Evolutionary conservation across 768 basidiomycete species (phyloP).

Genomic region (Vararia minispora): DNA sequence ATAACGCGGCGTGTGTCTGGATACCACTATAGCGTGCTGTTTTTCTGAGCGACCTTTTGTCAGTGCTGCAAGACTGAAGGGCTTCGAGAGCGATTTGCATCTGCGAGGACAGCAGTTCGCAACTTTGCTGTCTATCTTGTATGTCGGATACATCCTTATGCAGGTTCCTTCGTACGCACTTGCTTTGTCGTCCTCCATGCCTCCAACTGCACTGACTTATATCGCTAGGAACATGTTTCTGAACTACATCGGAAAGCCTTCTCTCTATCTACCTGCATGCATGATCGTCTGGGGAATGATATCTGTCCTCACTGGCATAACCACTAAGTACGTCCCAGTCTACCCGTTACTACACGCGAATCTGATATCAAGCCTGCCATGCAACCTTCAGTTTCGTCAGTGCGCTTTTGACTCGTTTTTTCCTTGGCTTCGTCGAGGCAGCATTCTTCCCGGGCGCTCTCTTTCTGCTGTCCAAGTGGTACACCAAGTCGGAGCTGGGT

Average conservation of each 20-base stretch:
- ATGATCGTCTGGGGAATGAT: conserved; percentile 63
- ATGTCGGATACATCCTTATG: conserved; percentile 66
- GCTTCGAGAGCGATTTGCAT: conserved; percentile 56
- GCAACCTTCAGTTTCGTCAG: conserved; percentile 31
- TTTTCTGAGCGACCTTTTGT: not conserved
- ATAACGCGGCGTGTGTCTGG: conserved; percentile 50
- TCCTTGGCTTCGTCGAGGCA: conserved; percentile 48
- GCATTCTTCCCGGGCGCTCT: conserved; percentile 62
- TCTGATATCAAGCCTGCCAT: not conserved
- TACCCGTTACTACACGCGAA: too few relatives aligned
- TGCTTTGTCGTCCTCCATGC: not conserved
- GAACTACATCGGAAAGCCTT: conserved; percentile 56
- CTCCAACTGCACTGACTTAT: not conserved
- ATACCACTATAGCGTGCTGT: conserved; percentile 9
- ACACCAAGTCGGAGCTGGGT: conserved; percentile 58
- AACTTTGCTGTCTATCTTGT: conserved; percentile 54
- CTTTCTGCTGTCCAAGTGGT: conserved; percentile 57
- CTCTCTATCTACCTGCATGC: conserved; percentile 50
- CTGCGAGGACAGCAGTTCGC: conserved; percentile 54
- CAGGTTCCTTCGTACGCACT: conserved; percentile 57
- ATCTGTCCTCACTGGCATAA: conserved; percentile 23
- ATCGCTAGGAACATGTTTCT: conserved; percentile 53
- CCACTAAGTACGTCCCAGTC: not conserved
- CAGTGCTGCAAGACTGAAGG: conserved; percentile 61
- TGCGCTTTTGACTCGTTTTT: conserved; percentile 55